These are phyloP conservation scores for Tylopilus plumbeoviolaceoides DNA, from an alignment of 768 basidiomycete genomes.

Conservation along the genomic window DNA sequence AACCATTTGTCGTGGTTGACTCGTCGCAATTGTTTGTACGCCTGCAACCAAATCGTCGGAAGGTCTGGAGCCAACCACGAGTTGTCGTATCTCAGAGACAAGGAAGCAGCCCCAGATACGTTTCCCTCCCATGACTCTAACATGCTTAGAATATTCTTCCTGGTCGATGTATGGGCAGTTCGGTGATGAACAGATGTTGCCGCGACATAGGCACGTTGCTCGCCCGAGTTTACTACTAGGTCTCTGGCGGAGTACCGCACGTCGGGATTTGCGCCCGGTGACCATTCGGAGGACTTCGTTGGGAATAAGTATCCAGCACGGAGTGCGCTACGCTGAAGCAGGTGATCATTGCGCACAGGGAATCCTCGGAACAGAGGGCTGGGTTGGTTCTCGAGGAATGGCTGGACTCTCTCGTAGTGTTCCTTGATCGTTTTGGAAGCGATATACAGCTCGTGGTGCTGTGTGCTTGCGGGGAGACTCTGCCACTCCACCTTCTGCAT, in stretches of 20 bases:
- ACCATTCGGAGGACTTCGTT: not conserved
- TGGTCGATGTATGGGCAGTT: not conserved
- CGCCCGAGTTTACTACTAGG: not conserved
- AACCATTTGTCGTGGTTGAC: slow-evolving; percentile 7
- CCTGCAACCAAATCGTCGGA: slow-evolving; percentile 20
- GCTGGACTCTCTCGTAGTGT: slow-evolving; percentile 15
- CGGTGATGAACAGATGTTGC: slow-evolving; percentile 6
- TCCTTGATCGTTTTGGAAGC: slow-evolving; percentile 28
- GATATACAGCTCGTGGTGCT: slow-evolving; percentile 29
- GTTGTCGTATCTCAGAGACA: slow-evolving; percentile 21
- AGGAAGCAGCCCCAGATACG: not conserved
- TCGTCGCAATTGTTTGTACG: slow-evolving; percentile 25
- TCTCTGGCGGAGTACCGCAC: slow-evolving; percentile 14
- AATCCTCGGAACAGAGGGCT: not conserved
- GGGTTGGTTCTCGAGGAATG: slow-evolving; percentile 4
- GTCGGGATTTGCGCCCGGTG: not conserved
- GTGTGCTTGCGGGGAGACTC: slow-evolving; percentile 20
- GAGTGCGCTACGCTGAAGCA: slow-evolving; percentile 17
- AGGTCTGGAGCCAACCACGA: slow-evolving; percentile 27
- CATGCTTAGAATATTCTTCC: slow-evolving; percentile 3
- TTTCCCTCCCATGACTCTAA: slow-evolving; percentile 5
- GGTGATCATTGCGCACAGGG: not conserved
- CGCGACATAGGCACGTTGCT: slow-evolving; percentile 12
- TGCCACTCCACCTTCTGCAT: slow-evolving; percentile 41
- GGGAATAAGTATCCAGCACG: slow-evolving; percentile 13